phyloP scores from a whole-genome alignment of 192 early-diverging fungal genomes.

The Coemansia sp. region DNA sequence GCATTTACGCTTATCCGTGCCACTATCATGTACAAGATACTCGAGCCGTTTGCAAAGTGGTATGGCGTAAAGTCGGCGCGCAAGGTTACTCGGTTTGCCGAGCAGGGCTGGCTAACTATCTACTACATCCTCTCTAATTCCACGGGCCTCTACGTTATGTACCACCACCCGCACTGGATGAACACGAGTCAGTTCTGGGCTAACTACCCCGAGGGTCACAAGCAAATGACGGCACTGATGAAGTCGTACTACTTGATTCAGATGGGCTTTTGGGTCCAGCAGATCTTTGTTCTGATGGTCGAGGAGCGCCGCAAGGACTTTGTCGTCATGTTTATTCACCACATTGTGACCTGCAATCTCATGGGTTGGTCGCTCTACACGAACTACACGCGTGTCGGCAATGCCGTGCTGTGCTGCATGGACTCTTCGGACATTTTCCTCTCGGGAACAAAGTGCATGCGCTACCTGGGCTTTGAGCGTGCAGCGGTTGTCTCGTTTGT shows the following conservation, averaged over 20 bases:
- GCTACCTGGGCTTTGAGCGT: constrained; percentile 62
- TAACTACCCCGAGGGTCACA: constrained; percentile 64
- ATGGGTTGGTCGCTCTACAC: constrained; percentile 63
- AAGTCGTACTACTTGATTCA: constrained; percentile 77
- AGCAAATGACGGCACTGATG: constrained; percentile 51
- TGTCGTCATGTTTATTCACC: constrained; percentile 69
- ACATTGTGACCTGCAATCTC: constrained; percentile 71
- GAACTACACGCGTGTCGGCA: constrained; percentile 77
- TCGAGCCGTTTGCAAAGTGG: constrained; percentile 39
- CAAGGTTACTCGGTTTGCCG: constrained; percentile 60
- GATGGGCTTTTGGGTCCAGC: constrained; percentile 77
- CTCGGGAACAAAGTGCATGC: constrained; percentile 71
- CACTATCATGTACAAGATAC: constrained; percentile 28
- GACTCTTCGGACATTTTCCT: constrained; percentile 79
- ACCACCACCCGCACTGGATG: constrained; percentile 68
- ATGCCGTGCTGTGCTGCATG: constrained; percentile 73
- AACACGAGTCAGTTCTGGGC: constrained; percentile 68
- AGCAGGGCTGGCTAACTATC: constrained; percentile 68
- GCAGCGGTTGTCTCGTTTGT: constrained; percentile 64
- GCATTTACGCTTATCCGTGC: constrained; percentile 70
- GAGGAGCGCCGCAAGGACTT: constrained; percentile 76
- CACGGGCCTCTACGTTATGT: constrained; percentile 68
- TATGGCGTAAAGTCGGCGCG: constrained; percentile 32
- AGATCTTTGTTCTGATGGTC: constrained; percentile 69
- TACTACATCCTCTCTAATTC: constrained; percentile 66